Evolutionary conservation across 345 rosid species (phyloP).

Genomic region (Combretum micranthum): DNA sequence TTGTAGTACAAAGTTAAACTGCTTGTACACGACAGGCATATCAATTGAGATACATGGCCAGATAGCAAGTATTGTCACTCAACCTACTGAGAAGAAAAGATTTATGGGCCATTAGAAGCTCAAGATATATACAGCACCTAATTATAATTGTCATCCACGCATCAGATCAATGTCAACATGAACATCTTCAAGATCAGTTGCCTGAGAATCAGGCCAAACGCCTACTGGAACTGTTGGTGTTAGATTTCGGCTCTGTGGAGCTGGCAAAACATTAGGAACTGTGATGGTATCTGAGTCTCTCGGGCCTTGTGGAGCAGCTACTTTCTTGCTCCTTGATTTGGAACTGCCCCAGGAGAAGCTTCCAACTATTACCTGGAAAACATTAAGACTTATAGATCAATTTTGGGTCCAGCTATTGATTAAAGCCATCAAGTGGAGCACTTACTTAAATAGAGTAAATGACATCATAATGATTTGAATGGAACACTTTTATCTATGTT

Average conservation of each 20-base stretch:
- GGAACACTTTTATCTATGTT: no score
- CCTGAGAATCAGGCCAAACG: constrained; percentile 68
- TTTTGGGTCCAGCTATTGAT: background rate
- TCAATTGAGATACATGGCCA: no score
- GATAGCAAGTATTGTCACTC: no score
- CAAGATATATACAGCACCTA: constrained; percentile 27
- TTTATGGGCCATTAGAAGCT: constrained; percentile 9
- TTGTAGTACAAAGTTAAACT: no score
- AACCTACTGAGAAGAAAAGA: no score
- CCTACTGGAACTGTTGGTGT: constrained; percentile 46
- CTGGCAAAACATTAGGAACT: background rate
- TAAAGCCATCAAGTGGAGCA: no score
- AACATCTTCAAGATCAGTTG: constrained; percentile 58
- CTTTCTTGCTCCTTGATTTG: constrained; percentile 66
- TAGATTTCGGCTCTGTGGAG: constrained; percentile 53
- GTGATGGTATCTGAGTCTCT: constrained; percentile 13
- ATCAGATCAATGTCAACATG: constrained; percentile 85
- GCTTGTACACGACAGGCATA: no score
- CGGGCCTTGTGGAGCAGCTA: constrained; percentile 38
- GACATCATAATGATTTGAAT: no score
- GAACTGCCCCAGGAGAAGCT: constrained; percentile 83
- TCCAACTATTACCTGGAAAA: constrained; percentile 75
- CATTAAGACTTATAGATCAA: background rate
- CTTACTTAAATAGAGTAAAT: no score
- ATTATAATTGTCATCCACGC: constrained; percentile 52